Evolutionary conservation across 805 yeast species (phyloP).

Genomic region (Barnettozyma salicaria): DNA sequence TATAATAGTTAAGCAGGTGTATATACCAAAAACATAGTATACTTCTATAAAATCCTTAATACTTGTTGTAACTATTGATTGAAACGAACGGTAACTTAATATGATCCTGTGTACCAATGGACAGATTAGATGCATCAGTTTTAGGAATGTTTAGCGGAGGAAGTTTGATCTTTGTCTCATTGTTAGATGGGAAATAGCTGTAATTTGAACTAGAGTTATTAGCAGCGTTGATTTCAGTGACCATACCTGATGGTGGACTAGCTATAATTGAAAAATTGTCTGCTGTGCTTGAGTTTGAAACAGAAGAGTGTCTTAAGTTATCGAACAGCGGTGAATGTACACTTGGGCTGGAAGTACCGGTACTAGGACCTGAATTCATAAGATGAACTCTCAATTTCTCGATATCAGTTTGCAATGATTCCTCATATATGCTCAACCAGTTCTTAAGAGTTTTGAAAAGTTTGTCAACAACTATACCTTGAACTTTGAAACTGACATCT

Average conservation of each 20-base stretch:
- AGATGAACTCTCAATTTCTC: not conserved
- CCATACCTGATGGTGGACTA: constrained; percentile 7
- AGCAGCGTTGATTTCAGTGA: not conserved
- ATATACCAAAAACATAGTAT: too few species aligned
- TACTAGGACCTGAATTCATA: not conserved
- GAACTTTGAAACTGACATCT: too few species aligned
- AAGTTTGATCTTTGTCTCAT: constrained; percentile 4
- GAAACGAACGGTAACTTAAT: not conserved
- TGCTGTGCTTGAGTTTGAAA: constrained; percentile 1
- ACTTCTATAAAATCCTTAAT: not conserved
- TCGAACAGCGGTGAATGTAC: constrained; percentile 3
- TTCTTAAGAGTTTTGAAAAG: constrained; percentile 5
- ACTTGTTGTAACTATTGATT: not conserved
- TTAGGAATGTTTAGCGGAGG: constrained; percentile 6
- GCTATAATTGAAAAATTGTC: constrained; percentile 3
- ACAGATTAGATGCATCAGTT: not conserved
- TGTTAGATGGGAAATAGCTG: constrained; percentile 1
- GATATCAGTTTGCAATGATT: not conserved
- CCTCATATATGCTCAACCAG: constrained; percentile 7
- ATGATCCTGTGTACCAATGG: not conserved
- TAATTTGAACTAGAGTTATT: constrained; percentile 2
- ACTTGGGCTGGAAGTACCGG: not conserved
- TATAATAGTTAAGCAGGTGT: too few species aligned
- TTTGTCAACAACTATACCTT: constrained; percentile 2
- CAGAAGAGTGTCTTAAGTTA: constrained; percentile 4